phyloP scores from a whole-genome alignment of 2,329 filamentous ascomycete genomes.

The Coniochaeta hoffmannii region DNA sequence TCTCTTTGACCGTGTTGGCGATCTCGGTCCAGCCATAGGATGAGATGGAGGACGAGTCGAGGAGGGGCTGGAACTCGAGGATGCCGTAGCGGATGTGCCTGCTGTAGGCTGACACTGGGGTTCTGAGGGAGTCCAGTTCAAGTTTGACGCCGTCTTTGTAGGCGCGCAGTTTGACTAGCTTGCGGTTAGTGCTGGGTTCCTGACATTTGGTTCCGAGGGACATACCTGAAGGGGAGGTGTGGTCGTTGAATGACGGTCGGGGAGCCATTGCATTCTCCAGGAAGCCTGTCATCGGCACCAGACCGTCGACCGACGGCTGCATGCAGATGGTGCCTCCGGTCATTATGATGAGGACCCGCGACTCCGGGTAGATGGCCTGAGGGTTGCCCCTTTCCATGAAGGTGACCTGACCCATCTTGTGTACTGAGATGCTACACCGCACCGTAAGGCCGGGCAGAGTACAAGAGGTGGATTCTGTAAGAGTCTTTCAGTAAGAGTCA shows the following conservation, averaged over 20 bases:
- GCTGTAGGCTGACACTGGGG: constrained; percentile 71
- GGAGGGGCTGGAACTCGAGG: constrained; percentile 73
- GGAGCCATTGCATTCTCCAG: constrained; percentile 75
- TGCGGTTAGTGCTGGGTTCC: constrained; percentile 10
- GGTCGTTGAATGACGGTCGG: constrained; percentile 79
- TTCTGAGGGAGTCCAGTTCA: constrained; percentile 62
- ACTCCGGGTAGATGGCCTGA: constrained; percentile 51
- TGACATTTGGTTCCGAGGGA: background rate
- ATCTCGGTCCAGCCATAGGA: constrained; percentile 82
- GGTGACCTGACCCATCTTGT: constrained; percentile 8
- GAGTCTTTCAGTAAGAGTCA: too few species aligned
- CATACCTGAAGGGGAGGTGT: constrained; percentile 38
- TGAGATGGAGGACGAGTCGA: constrained; percentile 87
- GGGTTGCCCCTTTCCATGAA: constrained; percentile 8
- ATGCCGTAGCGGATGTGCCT: constrained; percentile 78
- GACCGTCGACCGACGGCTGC: constrained; percentile 71
- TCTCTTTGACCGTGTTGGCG: constrained; percentile 68
- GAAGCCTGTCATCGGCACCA: constrained; percentile 75
- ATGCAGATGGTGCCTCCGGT: constrained; percentile 90
- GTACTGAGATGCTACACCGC: background rate
- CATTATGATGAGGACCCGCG: constrained; percentile 81
- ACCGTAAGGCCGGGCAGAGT: background rate
- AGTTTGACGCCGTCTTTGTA: constrained; percentile 40
- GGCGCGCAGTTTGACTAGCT: constrained; percentile 40
- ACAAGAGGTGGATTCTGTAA: background rate